phyloP scores from a whole-genome alignment of 2,329 filamentous ascomycete genomes.

The Ophiostoma novo-ulmi region DNA sequence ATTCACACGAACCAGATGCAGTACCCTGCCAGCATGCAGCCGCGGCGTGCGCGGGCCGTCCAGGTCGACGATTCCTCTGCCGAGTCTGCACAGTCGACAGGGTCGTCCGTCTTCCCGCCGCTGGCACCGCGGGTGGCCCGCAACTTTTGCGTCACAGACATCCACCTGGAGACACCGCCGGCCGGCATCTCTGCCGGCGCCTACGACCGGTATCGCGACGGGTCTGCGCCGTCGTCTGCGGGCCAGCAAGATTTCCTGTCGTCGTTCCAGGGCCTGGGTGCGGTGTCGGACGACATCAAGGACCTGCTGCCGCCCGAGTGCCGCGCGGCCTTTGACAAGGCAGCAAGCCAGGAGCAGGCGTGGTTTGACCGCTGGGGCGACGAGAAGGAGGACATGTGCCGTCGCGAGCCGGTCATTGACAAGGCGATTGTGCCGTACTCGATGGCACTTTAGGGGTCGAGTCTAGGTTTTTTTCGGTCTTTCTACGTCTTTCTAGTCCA shows the following conservation, averaged over 20 bases:
- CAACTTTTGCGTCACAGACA: slow-evolving; percentile 55
- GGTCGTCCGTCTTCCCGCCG: slow-evolving; percentile 42
- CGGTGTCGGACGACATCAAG: slow-evolving; percentile 60
- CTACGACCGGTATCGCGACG: slow-evolving; percentile 39
- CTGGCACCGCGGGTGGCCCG: slow-evolving; percentile 47
- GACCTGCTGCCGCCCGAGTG: slow-evolving; percentile 65
- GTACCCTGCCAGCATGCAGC: slow-evolving; percentile 82
- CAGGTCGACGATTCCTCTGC: slow-evolving; percentile 47
- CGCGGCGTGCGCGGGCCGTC: slow-evolving; percentile 79
- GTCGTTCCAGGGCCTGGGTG: slow-evolving; percentile 57
- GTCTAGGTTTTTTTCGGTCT: not conserved
- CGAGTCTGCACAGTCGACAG: slow-evolving; percentile 24
- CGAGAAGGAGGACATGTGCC: slow-evolving; percentile 55
- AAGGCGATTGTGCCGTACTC: slow-evolving; percentile 59
- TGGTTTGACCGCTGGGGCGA: slow-evolving; percentile 73
- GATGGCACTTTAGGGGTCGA: slow-evolving; percentile 34
- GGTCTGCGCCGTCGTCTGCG: not conserved
- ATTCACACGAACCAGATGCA: slow-evolving; percentile 90
- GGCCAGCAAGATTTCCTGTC: slow-evolving; percentile 42
- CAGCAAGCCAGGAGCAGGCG: slow-evolving; percentile 56
- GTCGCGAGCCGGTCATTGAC: slow-evolving; percentile 54
- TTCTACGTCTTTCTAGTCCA: not conserved
- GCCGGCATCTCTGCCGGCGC: slow-evolving; percentile 43
- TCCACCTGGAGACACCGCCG: slow-evolving; percentile 48
- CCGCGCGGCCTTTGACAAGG: slow-evolving; percentile 64